Conservation (phyloP, 495 filamentous ascomycete species). For the Jackrogersella minutella region DNA sequence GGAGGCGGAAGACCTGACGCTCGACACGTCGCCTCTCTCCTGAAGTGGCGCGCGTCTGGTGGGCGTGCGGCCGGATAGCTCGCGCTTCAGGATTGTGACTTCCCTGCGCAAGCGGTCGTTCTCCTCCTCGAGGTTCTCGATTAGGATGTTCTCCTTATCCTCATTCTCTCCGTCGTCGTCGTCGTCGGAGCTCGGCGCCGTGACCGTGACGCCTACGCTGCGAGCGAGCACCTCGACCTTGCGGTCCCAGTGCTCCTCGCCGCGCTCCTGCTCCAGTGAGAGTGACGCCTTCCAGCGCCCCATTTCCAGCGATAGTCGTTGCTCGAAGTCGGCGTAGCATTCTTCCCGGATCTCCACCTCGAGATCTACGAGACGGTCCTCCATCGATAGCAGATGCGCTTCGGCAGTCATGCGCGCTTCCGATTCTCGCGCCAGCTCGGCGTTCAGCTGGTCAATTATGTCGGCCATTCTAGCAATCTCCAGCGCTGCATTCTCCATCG, state of each 20-base stretch:
- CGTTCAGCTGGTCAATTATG: conserved; percentile 75
- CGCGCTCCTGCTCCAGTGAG: conserved; percentile 73
- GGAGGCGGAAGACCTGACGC: conserved; percentile 19
- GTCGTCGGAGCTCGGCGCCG: conserved; percentile 26
- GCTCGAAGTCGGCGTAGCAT: conserved; percentile 85
- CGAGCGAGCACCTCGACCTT: conserved; percentile 88
- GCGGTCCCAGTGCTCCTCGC: conserved; percentile 85
- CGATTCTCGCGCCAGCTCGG: conserved; percentile 66
- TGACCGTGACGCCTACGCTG: conserved; percentile 59
- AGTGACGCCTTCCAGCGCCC: conserved; percentile 76
- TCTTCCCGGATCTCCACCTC: conserved; percentile 93
- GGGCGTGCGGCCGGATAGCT: conserved; percentile 53
- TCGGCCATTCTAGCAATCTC: conserved; percentile 78
- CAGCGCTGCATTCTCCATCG: conserved; percentile 76
- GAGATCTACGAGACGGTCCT: conserved; percentile 73
- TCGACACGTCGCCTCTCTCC: conserved; percentile 50
- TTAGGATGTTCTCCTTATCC: conserved; percentile 59
- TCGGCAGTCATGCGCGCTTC: conserved; percentile 66
- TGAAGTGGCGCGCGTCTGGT: conserved; percentile 55
- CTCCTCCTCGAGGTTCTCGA: conserved; percentile 68
- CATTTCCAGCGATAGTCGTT: conserved; percentile 73
- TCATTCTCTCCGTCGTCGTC: conserved; percentile 50
- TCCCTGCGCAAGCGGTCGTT: conserved; percentile 66
- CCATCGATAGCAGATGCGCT: conserved; percentile 64
- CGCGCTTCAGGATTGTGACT: conserved; percentile 58